Base-by-base conservation (phyloP, 1,139 yeast genomes). In the Scheffersomyces illinoinensis region DNA sequence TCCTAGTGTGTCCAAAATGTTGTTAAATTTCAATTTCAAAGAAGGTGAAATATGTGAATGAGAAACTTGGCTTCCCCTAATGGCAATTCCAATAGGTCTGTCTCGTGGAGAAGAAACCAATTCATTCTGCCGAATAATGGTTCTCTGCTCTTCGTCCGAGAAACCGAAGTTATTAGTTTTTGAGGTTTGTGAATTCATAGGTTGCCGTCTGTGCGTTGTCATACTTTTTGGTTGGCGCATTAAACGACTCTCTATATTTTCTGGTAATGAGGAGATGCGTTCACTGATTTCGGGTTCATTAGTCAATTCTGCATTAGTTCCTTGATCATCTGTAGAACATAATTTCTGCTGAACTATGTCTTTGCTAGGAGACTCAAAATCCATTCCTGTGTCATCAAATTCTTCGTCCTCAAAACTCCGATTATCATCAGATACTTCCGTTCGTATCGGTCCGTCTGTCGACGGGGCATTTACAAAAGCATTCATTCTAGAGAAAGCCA, bases 351-450 rank as follows among this genome's bases (percentile, higher is more conserved):
- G 17, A 33, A 14, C 17, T 33, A 14, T 33, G 14, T 33, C 43
- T 12, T 33, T 12, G 43, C 17, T 7, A 10, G 43, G 43, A 7
- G 43, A 33, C 10, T 48, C 51, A 48, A 19, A 24, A 20, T 64
- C 64, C 12, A 63, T 56, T 14, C 65, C 62, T 12, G 68, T 65
- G 18, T 65, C 68, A 54, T 65, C 68, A 52, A 65, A 65, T 53
- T 65, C 68, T 54, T 65, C 68, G 55, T 65, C 68, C 54, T 63
- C 63, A 8, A 20, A 48, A 20, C 24, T 48, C n/a, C n/a, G 7
- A 24, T 24, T 24, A 24, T 24, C 43, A 33, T 14, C 43, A 10
- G 43, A 33, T 1, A 7, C 8, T 33, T 17, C 8, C 10, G 10
- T 12, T 12, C 4, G 43, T 14, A 33, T 10, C 43, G 43, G 2